phyloP scores from a whole-genome alignment of 2,329 filamentous ascomycete species.

The Ceratocystis diversiconidia region DNA sequence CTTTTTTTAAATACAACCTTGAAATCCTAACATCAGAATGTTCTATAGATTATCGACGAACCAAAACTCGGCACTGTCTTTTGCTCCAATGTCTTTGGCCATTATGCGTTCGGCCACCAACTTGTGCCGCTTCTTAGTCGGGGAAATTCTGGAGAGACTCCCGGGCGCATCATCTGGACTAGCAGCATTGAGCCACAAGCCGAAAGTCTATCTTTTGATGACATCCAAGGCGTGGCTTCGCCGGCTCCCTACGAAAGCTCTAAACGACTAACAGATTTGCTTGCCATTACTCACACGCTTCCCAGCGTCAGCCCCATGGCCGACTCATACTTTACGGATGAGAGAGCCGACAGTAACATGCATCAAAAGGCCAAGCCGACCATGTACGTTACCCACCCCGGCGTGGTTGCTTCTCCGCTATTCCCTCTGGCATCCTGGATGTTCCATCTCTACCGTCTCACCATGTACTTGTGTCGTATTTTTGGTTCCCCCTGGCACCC shows the following conservation, averaged over 20 bases:
- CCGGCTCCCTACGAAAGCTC: conserved; percentile 64
- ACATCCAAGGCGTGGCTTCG: conserved; percentile 60
- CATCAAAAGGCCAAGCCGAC: conserved; percentile 33
- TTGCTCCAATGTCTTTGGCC: conserved; percentile 84
- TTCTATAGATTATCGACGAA: background rate
- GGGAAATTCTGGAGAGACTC: conserved; percentile 24
- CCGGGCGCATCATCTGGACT: conserved; percentile 71
- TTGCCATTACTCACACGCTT: conserved; percentile 59
- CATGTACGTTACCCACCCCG: conserved; percentile 73
- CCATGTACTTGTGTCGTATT: conserved; percentile 58
- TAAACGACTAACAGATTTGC: conserved; percentile 74
- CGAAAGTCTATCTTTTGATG: conserved; percentile 44
- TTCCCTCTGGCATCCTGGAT: conserved; percentile 60
- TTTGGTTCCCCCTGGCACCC: conserved; percentile 83
- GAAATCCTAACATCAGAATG: background rate
- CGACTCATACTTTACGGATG: conserved; percentile 16
- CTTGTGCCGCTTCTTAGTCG: conserved; percentile 59
- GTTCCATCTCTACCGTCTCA: conserved; percentile 50
- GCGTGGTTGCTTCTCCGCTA: conserved; percentile 70
- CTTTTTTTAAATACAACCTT: background rate
- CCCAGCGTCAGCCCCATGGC: conserved; percentile 40
- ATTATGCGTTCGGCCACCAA: conserved; percentile 77
- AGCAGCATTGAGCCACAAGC: conserved; percentile 59
- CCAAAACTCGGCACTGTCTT: conserved; percentile 68
- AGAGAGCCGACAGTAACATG: background rate